These are phyloP conservation scores for Myriangium duriaei DNA, from an alignment of 2,329 filamentous ascomycete species.

Conservation along the genomic window DNA sequence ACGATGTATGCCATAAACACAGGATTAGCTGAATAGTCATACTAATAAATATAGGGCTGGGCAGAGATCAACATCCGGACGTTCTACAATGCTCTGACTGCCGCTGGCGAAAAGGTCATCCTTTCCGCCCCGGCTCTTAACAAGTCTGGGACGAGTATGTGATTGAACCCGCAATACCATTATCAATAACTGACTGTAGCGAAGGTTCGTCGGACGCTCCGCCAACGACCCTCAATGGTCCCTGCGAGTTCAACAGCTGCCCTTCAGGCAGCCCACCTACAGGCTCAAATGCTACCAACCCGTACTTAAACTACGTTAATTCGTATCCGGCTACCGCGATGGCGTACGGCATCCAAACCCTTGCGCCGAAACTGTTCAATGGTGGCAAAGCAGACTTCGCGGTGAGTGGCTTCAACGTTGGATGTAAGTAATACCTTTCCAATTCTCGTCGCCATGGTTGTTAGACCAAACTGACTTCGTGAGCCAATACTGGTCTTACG, in stretches of 20 bases:
- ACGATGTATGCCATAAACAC: slow-evolving; percentile 34
- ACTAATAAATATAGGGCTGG: slow-evolving; percentile 40
- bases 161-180: neutral
- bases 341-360: slow-evolving; percentile 47
- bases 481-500: slow-evolving; percentile 43
- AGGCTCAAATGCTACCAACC: slow-evolving; percentile 44
- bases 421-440: slow-evolving; percentile 14
- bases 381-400: slow-evolving; percentile 44
- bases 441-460: neutral
- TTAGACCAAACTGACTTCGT: neutral
- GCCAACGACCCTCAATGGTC: slow-evolving; percentile 34
- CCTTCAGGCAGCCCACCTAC: slow-evolving; percentile 41
- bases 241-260: slow-evolving; percentile 53
- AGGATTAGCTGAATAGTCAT: neutral
- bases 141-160: slow-evolving; percentile 46
- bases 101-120: slow-evolving; percentile 47
- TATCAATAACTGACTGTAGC: neutral
- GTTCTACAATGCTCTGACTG: slow-evolving; percentile 43
- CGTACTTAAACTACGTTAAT: slow-evolving; percentile 59
- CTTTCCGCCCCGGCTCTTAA: slow-evolving; percentile 56
- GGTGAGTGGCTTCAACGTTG: slow-evolving; percentile 52
- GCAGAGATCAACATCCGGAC: slow-evolving; percentile 54
- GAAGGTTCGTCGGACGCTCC: slow-evolving; percentile 41
- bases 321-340: slow-evolving; percentile 54
- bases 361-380: slow-evolving; percentile 43